Conservation (phyloP, 768 basidiomycete species). For the Mycena filopes region DNA sequence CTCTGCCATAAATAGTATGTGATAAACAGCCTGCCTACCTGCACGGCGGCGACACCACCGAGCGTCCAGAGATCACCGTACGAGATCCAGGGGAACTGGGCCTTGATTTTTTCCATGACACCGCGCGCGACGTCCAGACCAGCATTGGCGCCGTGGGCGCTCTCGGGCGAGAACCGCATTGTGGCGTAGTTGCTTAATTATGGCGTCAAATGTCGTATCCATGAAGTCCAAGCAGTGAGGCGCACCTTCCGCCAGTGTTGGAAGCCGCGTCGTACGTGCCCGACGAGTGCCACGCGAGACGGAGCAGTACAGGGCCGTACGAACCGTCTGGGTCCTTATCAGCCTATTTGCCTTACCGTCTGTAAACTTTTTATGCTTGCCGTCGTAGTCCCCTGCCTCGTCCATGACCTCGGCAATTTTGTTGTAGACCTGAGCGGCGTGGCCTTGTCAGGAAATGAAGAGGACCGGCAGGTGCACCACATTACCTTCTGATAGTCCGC, state of each 20-base stretch:
- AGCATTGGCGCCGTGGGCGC: conserved; percentile 84
- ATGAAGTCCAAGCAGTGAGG: conserved; percentile 1
- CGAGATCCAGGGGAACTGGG: conserved; percentile 91
- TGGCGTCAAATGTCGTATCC: conserved; percentile 8
- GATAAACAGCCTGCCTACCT: conserved; percentile 54
- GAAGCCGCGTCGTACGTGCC: conserved; percentile 90
- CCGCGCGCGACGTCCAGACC: conserved; percentile 84
- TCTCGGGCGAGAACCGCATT: conserved; percentile 95
- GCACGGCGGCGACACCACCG: conserved; percentile 89
- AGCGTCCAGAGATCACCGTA: conserved; percentile 99
- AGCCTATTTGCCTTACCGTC: conserved; percentile 27
- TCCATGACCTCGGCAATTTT: conserved; percentile 82
- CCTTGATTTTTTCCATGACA: conserved; percentile 87
- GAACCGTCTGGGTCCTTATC: conserved; percentile 72
- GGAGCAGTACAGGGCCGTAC: conserved; percentile 86
- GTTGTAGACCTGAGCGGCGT: conserved; percentile 81
- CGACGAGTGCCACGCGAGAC: conserved; percentile 94
- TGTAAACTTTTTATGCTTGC: conserved; percentile 52
- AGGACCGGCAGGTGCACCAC: background rate
- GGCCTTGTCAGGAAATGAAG: conserved; percentile 4
- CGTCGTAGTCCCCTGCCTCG: conserved; percentile 86
- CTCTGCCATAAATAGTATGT: background rate
- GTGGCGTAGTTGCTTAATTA: conserved; percentile 89
- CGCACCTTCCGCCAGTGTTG: conserved; percentile 82
- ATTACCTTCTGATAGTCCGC: conserved; percentile 88